phyloP scores from a whole-genome alignment of 768 basidiomycete species.

The Tricholomella constricta region DNA sequence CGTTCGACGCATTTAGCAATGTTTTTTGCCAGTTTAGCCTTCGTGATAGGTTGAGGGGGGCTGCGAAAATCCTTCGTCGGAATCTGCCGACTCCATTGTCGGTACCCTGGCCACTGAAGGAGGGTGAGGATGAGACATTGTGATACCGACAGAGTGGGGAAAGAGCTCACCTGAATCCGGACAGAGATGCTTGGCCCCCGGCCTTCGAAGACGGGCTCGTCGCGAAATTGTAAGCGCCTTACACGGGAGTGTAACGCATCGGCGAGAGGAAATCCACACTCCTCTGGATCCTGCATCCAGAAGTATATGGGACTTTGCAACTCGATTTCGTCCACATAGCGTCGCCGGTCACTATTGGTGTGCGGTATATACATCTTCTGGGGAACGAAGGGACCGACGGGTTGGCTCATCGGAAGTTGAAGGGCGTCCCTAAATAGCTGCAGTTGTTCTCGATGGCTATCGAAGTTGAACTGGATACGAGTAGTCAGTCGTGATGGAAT shows the following conservation, averaged over 20 bases:
- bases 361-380: constrained; percentile 76
- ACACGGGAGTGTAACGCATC: constrained; percentile 68
- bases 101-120: constrained; percentile 76
- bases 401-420: constrained; percentile 34
- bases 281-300: constrained; percentile 49
- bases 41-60: constrained; percentile 76
- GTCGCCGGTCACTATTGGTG: constrained; percentile 73
- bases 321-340: constrained; percentile 72
- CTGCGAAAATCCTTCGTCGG: constrained; percentile 81
- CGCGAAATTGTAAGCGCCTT: constrained; percentile 54
- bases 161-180: constrained; percentile 64
- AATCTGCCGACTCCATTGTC: constrained; percentile 78
- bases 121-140: constrained; percentile 10
- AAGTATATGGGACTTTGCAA: constrained; percentile 70
- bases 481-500: not conserved
- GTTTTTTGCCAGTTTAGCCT: constrained; percentile 76
- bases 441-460: constrained; percentile 47
- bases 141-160: not conserved
- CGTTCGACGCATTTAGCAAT: constrained; percentile 75
- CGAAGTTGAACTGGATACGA: constrained; percentile 26
- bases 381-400: constrained; percentile 57
- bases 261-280: constrained; percentile 61
- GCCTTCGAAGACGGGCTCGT: constrained; percentile 67
- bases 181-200: constrained; percentile 83
- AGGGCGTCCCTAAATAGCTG: constrained; percentile 46